A percentile compares a stretch with the other conserved stretches of the same genome.
phyloP scores from a whole-genome alignment of 2,329 filamentous ascomycete species.

The Parastagonospora avenae region DNA sequence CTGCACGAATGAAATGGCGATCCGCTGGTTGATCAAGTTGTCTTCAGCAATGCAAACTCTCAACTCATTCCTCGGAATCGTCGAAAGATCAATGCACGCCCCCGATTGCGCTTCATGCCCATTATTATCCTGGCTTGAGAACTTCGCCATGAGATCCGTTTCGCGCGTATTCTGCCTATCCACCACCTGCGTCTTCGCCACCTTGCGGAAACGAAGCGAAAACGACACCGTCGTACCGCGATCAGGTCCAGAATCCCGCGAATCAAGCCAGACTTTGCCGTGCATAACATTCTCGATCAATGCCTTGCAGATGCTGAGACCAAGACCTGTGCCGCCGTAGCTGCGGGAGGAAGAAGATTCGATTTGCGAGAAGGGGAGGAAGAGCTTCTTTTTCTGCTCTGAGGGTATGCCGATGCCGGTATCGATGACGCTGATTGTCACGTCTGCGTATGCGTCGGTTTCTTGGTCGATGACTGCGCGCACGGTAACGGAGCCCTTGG shows the following conservation, averaged over 20 bases:
- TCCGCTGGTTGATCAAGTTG: constrained; percentile 92
- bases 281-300: constrained; percentile 92
- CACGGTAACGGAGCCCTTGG: constrained; percentile 83
- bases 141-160: constrained; percentile 62
- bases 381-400: constrained; percentile 81
- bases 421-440: constrained; percentile 86
- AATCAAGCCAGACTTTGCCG: constrained; percentile 82
- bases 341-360: constrained; percentile 88
- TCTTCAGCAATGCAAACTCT: constrained; percentile 94
- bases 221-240: constrained; percentile 77
- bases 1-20: constrained; percentile 87
- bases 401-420: constrained; percentile 90
- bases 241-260: constrained; percentile 77
- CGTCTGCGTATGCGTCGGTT: constrained; percentile 69
- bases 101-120: constrained; percentile 45
- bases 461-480: constrained; percentile 75
- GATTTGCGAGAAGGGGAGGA: constrained; percentile 91
- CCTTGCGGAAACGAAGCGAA: constrained; percentile 84
- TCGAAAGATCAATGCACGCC: constrained; percentile 59
- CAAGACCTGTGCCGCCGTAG: constrained; percentile 89
- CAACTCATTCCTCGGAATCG: constrained; percentile 76
- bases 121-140: constrained; percentile 56
- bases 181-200: constrained; percentile 65
- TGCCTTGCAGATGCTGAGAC: constrained; percentile 92
- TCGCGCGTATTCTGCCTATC: constrained; percentile 46